Evolutionary conservation across 2,329 filamentous ascomycete species (phyloP).

Genomic region (Podosphaera aphanis): DNA sequence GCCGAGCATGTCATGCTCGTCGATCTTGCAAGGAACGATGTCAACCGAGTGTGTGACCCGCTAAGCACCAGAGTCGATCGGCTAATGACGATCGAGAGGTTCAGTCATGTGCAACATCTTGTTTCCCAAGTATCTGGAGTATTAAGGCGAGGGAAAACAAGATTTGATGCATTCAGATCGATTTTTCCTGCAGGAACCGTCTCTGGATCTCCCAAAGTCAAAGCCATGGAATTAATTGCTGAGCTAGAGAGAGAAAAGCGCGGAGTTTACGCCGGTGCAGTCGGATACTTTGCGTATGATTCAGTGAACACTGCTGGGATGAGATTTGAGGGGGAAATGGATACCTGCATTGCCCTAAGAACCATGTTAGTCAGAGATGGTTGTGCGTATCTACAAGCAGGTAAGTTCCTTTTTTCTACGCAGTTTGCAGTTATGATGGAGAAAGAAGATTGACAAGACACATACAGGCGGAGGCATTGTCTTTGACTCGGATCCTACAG

Average conservation of each 20-base stretch:
- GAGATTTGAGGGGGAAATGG: slow-evolving; percentile 63
- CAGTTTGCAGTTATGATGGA: no score
- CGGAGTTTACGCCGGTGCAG: slow-evolving; percentile 84
- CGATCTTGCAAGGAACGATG: slow-evolving; percentile 83
- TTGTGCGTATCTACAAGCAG: slow-evolving; percentile 72
- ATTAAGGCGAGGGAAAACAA: slow-evolving; percentile 58
- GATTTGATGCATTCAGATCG: slow-evolving; percentile 85
- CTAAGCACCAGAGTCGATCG: slow-evolving; percentile 74
- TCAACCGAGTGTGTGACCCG: slow-evolving; percentile 88
- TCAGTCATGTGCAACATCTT: slow-evolving; percentile 92
- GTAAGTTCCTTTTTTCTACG: slow-evolving; percentile 18
- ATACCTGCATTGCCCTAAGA: slow-evolving; percentile 48
- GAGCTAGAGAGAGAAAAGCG: slow-evolving; percentile 87
- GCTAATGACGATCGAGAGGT: slow-evolving; percentile 81
- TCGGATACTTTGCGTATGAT: slow-evolving; percentile 87
- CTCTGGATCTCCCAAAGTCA: slow-evolving; percentile 82
- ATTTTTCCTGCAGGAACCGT: slow-evolving; percentile 97
- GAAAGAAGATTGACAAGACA: not conserved
- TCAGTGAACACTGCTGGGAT: slow-evolving; percentile 40
- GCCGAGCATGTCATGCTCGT: slow-evolving; percentile 96
- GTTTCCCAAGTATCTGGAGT: slow-evolving; percentile 88
- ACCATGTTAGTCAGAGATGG: slow-evolving; percentile 92
- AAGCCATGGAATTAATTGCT: slow-evolving; percentile 90
- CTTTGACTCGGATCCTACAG: slow-evolving; percentile 73
- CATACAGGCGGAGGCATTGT: slow-evolving; percentile 58